A percentile compares a stretch with the other conserved stretches of the same genome.
Evolutionary conservation across 495 filamentous ascomycete species (phyloP).

Genomic region (Pyrenula massariospora): DNA sequence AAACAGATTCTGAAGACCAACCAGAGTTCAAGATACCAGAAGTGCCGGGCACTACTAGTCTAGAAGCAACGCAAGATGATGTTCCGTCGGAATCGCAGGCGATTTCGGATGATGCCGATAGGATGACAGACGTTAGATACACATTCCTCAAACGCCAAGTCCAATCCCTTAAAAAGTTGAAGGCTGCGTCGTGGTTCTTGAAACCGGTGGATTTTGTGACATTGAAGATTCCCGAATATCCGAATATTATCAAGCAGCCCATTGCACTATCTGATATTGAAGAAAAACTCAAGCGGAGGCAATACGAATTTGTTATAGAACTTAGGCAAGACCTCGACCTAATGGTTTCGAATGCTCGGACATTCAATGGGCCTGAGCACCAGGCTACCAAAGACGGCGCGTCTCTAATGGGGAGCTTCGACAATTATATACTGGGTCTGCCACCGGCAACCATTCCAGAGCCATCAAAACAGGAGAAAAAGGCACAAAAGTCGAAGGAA

Average conservation of each 20-base stretch:
- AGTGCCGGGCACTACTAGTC: slow-evolving; percentile 16
- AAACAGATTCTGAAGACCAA: slow-evolving; percentile 28
- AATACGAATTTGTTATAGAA: slow-evolving; percentile 51
- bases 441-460: slow-evolving; percentile 26
- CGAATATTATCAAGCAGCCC: slow-evolving; percentile 55
- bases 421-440: slow-evolving; percentile 41
- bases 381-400: slow-evolving; percentile 51
- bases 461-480: slow-evolving; percentile 46
- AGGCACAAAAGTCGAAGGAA: slow-evolving; percentile 32
- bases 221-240: slow-evolving; percentile 62
- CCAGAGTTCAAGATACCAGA: slow-evolving; percentile 27
- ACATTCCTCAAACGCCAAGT: background rate
- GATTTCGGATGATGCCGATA: background rate
- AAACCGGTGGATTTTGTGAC: slow-evolving; percentile 61
- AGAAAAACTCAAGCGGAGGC: slow-evolving; percentile 55
- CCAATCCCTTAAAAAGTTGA: slow-evolving; percentile 50
- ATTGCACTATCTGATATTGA: slow-evolving; percentile 83
- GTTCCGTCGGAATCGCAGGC: background rate
- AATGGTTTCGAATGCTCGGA: slow-evolving; percentile 61
- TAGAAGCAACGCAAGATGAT: background rate
- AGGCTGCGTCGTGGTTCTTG: slow-evolving; percentile 58
- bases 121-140: background rate
- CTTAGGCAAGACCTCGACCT: slow-evolving; percentile 61
- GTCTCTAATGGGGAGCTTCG: slow-evolving; percentile 49
- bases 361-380: slow-evolving; percentile 76